Percentiles rank a stretch among this genome's conserved stretches.
Evolutionary conservation across 1,139 yeast species (phyloP).

Genomic region (Yamadazyma epiphylla): DNA sequence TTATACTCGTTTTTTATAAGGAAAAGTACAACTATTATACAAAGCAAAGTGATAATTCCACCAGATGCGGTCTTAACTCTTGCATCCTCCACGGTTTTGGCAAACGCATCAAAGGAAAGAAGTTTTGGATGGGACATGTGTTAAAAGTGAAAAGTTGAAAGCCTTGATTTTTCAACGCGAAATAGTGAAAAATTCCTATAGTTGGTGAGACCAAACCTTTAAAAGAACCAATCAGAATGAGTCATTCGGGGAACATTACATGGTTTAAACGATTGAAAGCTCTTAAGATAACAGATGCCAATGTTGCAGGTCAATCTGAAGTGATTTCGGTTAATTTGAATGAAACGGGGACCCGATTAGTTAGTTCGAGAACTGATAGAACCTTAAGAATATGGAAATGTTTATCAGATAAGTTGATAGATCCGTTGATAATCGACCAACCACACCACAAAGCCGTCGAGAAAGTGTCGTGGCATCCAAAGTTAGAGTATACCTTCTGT

Average conservation of each 20-base stretch:
- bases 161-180: too few relatives aligned
- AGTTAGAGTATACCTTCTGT: constrained; percentile 47
- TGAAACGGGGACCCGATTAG: constrained; percentile 40
- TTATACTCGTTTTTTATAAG: constrained; percentile 72
- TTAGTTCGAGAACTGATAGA: constrained; percentile 44
- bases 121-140: constrained; percentile 43
- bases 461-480: constrained; percentile 60
- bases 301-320: constrained; percentile 30
- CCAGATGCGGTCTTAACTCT: constrained; percentile 85
- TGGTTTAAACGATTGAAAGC: constrained; percentile 19
- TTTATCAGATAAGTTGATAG: constrained; percentile 22
- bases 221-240: neutral
- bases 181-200: too few relatives aligned
- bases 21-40: constrained; percentile 58
- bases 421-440: constrained; percentile 36
- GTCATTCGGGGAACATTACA: constrained; percentile 1
- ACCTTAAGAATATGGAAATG: constrained; percentile 43
- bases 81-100: constrained; percentile 93
- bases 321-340: constrained; percentile 32
- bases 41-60: constrained; percentile 76
- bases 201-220: neutral
- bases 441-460: constrained; percentile 48
- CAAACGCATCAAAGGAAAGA: constrained; percentile 79
- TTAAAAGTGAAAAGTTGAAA: neutral
- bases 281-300: constrained; percentile 20